Conservation (phyloP, 2,329 filamentous ascomycete species). For the Ophiocordyceps robertsii region DNA sequence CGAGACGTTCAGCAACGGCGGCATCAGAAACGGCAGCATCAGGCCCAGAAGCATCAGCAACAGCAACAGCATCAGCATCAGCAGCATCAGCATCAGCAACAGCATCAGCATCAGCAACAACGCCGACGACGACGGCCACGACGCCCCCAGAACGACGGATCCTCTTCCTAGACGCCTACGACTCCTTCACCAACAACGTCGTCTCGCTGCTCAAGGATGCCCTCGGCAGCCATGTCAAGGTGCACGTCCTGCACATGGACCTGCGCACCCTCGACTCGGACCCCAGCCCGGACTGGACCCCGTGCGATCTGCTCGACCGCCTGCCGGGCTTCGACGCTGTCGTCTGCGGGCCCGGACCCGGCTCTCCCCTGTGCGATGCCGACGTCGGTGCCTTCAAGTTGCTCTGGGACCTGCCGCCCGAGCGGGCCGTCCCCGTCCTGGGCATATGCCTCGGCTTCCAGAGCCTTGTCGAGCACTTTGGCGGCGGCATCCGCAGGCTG, state of each 20-base stretch:
- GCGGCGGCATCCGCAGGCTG: slow-evolving; percentile 52
- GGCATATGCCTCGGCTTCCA: slow-evolving; percentile 88
- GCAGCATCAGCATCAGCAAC: neutral
- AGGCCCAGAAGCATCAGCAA: neutral
- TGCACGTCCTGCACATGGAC: slow-evolving; percentile 22
- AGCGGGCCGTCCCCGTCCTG: slow-evolving; percentile 57
- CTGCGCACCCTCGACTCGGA: slow-evolving; percentile 54
- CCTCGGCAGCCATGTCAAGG: slow-evolving; percentile 53
- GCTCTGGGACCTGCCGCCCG: slow-evolving; percentile 55
- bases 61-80: neutral
- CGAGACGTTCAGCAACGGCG: neutral
- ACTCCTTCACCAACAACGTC: slow-evolving; percentile 95
- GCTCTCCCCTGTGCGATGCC: slow-evolving; percentile 54
- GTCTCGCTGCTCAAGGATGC: slow-evolving; percentile 63
- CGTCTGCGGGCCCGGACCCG: slow-evolving; percentile 83
- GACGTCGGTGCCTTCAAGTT: slow-evolving; percentile 74
- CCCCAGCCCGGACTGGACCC: slow-evolving; percentile 27
- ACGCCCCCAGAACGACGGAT: slow-evolving; percentile 30
- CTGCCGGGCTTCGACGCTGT: slow-evolving; percentile 63
- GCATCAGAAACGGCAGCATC: neutral
- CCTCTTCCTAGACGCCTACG: slow-evolving; percentile 88
- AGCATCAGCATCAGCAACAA: neutral
- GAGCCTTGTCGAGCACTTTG: slow-evolving; percentile 57
- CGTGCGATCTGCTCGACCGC: slow-evolving; percentile 22
- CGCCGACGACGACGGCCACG: too few species aligned